Evolutionary conservation across 2,329 filamentous ascomycete species (phyloP).

Genomic region (Nothophoma quercina): DNA sequence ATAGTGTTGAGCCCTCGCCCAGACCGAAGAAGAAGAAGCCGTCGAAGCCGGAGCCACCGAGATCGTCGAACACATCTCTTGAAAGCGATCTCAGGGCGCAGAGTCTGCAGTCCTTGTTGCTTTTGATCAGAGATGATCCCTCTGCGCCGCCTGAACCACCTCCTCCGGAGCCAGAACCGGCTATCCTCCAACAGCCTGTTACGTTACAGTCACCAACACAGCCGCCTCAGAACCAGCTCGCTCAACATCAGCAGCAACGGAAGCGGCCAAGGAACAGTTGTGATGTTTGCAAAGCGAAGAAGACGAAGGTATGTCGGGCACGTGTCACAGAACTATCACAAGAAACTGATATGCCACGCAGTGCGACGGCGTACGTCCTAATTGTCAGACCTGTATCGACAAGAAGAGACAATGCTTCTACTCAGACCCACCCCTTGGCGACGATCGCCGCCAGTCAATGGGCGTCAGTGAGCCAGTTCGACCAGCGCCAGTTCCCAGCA

Average conservation of each 20-base stretch:
- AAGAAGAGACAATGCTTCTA: conserved; percentile 48
- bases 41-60: conserved; percentile 29
- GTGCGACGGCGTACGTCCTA: conserved; percentile 47
- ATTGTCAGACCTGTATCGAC: conserved; percentile 45
- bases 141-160: conserved; percentile 20
- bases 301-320: conserved; percentile 43
- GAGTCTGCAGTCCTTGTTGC: conserved; percentile 47
- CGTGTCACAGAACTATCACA: neutral
- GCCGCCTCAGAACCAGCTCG: conserved; percentile 9
- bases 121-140: conserved; percentile 43
- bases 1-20: conserved; percentile 28
- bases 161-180: conserved; percentile 26
- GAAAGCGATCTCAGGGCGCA: conserved; percentile 49
- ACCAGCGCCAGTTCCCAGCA: conserved; percentile 27
- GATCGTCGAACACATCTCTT: conserved; percentile 44
- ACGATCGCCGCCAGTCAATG: conserved; percentile 28
- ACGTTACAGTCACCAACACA: conserved; percentile 9
- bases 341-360: conserved; percentile 23
- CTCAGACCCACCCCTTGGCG: conserved; percentile 25
- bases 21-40: conserved; percentile 38
- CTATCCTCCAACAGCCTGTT: conserved; percentile 17
- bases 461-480: conserved; percentile 23
- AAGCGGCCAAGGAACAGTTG: conserved; percentile 43
- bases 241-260: conserved; percentile 19
- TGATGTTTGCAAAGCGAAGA: conserved; percentile 47